phyloP scores from a whole-genome alignment of 129 eudicot species.

The Solidago caesia region DNA sequence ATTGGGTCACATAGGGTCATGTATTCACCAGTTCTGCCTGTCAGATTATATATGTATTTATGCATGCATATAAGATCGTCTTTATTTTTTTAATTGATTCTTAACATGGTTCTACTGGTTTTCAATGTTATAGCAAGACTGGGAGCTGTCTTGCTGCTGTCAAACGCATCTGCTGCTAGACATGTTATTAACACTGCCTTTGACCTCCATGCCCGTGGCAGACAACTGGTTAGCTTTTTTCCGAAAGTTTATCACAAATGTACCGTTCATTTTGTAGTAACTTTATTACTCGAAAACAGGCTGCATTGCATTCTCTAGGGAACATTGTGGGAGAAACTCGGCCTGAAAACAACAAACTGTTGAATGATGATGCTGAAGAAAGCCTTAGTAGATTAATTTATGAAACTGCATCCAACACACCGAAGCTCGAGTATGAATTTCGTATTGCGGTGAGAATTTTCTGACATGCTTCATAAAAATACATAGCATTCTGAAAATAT shows the following conservation, averaged over 20 bases:
- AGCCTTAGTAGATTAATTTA: conserved; percentile 62
- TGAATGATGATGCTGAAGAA: conserved; percentile 67
- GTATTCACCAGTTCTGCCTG: conserved; percentile 28
- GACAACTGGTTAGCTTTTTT: conserved; percentile 57
- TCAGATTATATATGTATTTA: not conserved
- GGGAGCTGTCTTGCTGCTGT: conserved; percentile 73
- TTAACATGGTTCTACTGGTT: conserved; percentile 18
- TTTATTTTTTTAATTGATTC: not conserved
- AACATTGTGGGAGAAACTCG: conserved; percentile 81
- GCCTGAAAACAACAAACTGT: conserved; percentile 40
- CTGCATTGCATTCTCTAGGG: conserved; percentile 90
- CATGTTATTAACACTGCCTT: conserved; percentile 71
- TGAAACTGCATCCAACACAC: conserved; percentile 67
- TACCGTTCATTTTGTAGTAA: conserved; percentile 12
- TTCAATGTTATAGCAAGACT: conserved; percentile 46
- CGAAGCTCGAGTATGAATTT: conserved; percentile 79
- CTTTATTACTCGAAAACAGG: conserved; percentile 46
- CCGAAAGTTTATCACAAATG: conserved; percentile 12
- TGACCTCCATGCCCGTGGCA: conserved; percentile 76
- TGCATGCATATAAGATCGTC: not conserved
- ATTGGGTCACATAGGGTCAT: conserved; percentile 84
- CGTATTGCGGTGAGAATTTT: conserved; percentile 71
- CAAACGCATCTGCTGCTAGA: conserved; percentile 57
- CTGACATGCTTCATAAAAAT: not conserved
- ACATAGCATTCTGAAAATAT: not conserved